Percentiles rank a stretch among this genome's conserved stretches.
These are phyloP conservation scores for Crepidotus variabilis DNA, from an alignment of 768 basidiomycete species.

Conservation along the genomic window DNA sequence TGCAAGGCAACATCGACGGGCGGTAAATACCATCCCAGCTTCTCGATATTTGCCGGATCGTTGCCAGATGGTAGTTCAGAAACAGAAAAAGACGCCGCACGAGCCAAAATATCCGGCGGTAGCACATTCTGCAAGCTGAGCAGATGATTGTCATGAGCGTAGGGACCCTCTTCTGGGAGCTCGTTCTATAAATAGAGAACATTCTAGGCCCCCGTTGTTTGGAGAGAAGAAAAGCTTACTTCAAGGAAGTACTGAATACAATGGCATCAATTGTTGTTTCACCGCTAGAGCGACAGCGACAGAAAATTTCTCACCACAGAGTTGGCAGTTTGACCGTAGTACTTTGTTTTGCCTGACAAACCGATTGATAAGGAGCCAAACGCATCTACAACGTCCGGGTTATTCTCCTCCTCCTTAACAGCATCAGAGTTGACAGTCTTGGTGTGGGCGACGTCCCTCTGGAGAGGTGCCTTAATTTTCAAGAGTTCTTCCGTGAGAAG, in stretches of 20 bases:
- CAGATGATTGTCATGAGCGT: constrained; percentile 37
- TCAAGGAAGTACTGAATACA: constrained; percentile 64
- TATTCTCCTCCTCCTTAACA: constrained; percentile 60
- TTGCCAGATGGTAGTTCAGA: constrained; percentile 33
- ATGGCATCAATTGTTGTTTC: constrained; percentile 11
- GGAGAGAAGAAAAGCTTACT: constrained; percentile 30
- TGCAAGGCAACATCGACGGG: constrained; percentile 55
- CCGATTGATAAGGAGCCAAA: constrained; percentile 78
- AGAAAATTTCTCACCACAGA: constrained; percentile 55
- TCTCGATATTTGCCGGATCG: constrained; percentile 47
- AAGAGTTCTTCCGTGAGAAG: constrained; percentile 71
- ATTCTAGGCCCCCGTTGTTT: constrained; percentile 5
- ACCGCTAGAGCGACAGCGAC: background rate
- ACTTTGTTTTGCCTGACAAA: constrained; percentile 69
- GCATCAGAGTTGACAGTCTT: constrained; percentile 28
- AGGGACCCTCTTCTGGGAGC: constrained; percentile 50
- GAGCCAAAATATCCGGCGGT: constrained; percentile 57
- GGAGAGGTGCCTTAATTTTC: constrained; percentile 71
- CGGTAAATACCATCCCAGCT: constrained; percentile 70
- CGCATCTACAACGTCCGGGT: constrained; percentile 71
- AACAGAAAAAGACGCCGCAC: constrained; percentile 67
- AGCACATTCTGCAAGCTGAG: constrained; percentile 51
- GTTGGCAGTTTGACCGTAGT: constrained; percentile 72
- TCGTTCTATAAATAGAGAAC: constrained; percentile 48
- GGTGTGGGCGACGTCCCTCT: constrained; percentile 52